Conservation (phyloP, 441 rosid species). For the Omphalea diandra region DNA sequence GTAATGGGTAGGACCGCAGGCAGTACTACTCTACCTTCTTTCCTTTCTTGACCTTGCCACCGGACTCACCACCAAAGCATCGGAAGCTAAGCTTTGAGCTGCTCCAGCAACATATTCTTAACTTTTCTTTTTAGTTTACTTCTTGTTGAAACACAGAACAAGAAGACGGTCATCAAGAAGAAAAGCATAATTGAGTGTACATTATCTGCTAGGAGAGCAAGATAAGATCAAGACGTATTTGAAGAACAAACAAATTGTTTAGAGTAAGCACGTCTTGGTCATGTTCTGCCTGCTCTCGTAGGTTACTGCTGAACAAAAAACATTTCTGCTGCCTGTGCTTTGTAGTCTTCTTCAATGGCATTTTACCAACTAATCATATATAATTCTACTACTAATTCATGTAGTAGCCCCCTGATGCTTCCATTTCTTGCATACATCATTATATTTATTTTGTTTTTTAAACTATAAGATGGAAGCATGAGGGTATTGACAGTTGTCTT, state of each 20-base stretch:
- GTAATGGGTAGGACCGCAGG: slow-evolving; percentile 38
- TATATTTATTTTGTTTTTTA: too few species aligned
- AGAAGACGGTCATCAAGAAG: slow-evolving; percentile 18
- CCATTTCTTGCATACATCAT: not conserved
- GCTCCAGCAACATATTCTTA: slow-evolving; percentile 16
- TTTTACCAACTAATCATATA: not conserved
- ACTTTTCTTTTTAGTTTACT: not conserved
- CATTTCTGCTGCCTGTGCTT: slow-evolving; percentile 11
- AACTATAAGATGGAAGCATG: too few species aligned
- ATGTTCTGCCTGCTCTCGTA: slow-evolving; percentile 32
- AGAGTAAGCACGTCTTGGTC: slow-evolving; percentile 24
- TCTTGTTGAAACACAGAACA: slow-evolving; percentile 30
- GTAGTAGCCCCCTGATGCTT: not conserved
- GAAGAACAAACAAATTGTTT: slow-evolving; percentile 30
- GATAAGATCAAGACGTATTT: slow-evolving; percentile 32
- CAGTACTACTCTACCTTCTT: not conserved
- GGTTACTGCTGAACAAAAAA: slow-evolving; percentile 16
- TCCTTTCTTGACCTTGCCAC: slow-evolving; percentile 4
- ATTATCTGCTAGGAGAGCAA: slow-evolving; percentile 37
- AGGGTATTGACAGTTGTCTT: too few species aligned
- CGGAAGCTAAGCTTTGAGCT: slow-evolving; percentile 16
- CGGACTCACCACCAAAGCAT: slow-evolving; percentile 9
- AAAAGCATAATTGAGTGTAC: slow-evolving; percentile 31
- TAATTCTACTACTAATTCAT: not conserved
- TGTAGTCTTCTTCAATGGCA: slow-evolving; percentile 22